These are phyloP conservation scores for Sugiyamaella pinicola DNA, from an alignment of 1,139 yeast species.

Conservation along the genomic window DNA sequence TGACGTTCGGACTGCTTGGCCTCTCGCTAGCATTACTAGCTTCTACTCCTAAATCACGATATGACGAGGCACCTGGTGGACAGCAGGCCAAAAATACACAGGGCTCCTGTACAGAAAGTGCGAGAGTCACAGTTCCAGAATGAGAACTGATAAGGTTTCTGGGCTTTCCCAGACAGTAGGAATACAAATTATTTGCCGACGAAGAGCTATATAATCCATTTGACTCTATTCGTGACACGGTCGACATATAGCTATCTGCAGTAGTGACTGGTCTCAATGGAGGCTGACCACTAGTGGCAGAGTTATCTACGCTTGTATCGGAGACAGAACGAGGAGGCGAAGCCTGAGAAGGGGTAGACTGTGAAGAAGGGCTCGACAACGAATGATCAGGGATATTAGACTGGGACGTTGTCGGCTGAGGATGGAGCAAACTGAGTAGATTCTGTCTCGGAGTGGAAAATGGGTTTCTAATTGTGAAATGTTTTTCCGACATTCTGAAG, in stretches of 20 bases:
- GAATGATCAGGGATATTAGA: neutral
- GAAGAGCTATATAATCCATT: constrained; percentile 7
- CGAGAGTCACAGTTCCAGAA: constrained; percentile 40
- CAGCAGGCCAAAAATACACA: constrained; percentile 38
- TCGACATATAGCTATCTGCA: constrained; percentile 15
- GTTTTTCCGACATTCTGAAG: constrained; percentile 12
- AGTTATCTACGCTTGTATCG: constrained; percentile 2
- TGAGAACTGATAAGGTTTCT: constrained; percentile 39
- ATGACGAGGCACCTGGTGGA: constrained; percentile 22
- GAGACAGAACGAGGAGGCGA: neutral
- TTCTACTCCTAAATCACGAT: constrained; percentile 20
- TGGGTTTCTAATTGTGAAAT: constrained; percentile 10
- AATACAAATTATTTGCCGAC: constrained; percentile 25
- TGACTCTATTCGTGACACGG: constrained; percentile 8
- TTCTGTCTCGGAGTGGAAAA: constrained; percentile 10
- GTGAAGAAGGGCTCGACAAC: neutral
- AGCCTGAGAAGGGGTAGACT: neutral
- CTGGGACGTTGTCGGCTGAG: neutral
- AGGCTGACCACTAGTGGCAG: neutral
- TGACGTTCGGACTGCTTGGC: neutral
- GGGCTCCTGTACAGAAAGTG: constrained; percentile 41
- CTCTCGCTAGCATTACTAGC: constrained; percentile 12
- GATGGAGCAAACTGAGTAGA: constrained; percentile 7
- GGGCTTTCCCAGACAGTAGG: constrained; percentile 41
- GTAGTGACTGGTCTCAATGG: constrained; percentile 7